phyloP scores from a whole-genome alignment of 495 filamentous ascomycete genomes.

The Letharia columbiana region DNA sequence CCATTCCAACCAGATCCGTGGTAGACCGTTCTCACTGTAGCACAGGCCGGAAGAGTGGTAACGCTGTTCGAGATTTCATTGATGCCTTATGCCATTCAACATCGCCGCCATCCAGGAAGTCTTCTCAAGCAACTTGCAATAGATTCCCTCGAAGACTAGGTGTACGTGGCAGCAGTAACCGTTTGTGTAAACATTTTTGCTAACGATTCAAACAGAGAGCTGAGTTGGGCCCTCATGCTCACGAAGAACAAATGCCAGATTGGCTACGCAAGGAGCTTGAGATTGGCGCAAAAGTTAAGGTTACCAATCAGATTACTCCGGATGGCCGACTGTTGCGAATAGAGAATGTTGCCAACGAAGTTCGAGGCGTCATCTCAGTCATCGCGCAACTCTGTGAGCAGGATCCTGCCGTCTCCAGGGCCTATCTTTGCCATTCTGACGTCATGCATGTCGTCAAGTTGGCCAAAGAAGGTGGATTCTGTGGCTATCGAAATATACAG shows the following conservation, averaged over 20 bases:
- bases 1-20: not conserved
- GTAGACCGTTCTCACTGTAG: not conserved
- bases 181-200: conserved; percentile 14
- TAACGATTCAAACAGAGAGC: conserved; percentile 40
- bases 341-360: conserved; percentile 52
- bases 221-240: conserved; percentile 77
- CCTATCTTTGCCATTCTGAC: conserved; percentile 70
- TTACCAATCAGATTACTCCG: conserved; percentile 44
- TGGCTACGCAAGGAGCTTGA: conserved; percentile 65
- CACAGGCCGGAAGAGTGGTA: conserved; percentile 9
- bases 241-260: conserved; percentile 80
- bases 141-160: conserved; percentile 33
- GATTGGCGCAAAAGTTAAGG: conserved; percentile 49
- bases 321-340: conserved; percentile 42
- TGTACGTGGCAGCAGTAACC: conserved; percentile 27
- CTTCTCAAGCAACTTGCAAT: conserved; percentile 16
- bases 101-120: conserved; percentile 8
- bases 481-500: conserved; percentile 96
- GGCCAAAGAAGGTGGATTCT: conserved; percentile 77
- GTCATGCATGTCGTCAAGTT: conserved; percentile 79
- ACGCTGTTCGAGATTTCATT: conserved; percentile 11
- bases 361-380: conserved; percentile 60
- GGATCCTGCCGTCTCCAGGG: conserved; percentile 53
- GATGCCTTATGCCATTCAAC: conserved; percentile 10
- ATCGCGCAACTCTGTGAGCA: conserved; percentile 63